These are phyloP conservation scores for Atkinsonella hypoxylon DNA, from an alignment of 2,329 filamentous ascomycete species.

Conservation along the genomic window DNA sequence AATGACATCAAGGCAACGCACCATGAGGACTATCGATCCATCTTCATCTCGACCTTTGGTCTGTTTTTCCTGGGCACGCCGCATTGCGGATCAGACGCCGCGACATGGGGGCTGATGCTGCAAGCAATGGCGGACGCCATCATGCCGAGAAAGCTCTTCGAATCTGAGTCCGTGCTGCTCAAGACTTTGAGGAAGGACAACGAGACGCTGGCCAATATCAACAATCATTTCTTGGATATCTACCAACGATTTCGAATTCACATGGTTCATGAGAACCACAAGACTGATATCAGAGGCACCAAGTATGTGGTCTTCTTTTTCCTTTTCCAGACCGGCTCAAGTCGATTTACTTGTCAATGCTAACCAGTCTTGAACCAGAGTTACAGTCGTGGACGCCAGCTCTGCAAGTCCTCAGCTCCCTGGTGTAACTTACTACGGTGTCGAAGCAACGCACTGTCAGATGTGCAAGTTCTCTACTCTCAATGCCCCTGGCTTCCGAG, in stretches of 20 bases:
- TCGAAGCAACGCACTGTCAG: slow-evolving; percentile 57
- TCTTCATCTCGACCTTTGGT: slow-evolving; percentile 64
- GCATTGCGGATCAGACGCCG: slow-evolving; percentile 57
- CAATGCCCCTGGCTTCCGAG: slow-evolving; percentile 52
- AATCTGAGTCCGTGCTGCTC: slow-evolving; percentile 55
- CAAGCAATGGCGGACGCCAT: slow-evolving; percentile 56
- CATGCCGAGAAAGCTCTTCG: slow-evolving; percentile 53
- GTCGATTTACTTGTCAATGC: neutral
- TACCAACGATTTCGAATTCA: slow-evolving; percentile 60
- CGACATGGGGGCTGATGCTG: slow-evolving; percentile 54
- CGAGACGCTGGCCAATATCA: slow-evolving; percentile 63
- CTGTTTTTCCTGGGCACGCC: slow-evolving; percentile 70
- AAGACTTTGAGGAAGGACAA: slow-evolving; percentile 62
- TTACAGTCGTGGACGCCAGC: slow-evolving; percentile 55
- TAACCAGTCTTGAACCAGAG: slow-evolving; percentile 14
- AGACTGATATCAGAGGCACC: slow-evolving; percentile 55
- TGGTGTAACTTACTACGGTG: slow-evolving; percentile 61
- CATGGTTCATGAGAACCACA: slow-evolving; percentile 65
- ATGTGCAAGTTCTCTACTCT: slow-evolving; percentile 62
- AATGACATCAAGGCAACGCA: slow-evolving; percentile 46
- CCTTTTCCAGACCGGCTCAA: neutral
- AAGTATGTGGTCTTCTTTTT: slow-evolving; percentile 24
- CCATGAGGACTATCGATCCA: slow-evolving; percentile 52
- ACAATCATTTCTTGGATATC: slow-evolving; percentile 59
- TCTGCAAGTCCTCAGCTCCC: slow-evolving; percentile 59